These are phyloP conservation scores for Raffaelea deltoideospora DNA, from an alignment of 2,329 filamentous ascomycete genomes.

Conservation along the genomic window DNA sequence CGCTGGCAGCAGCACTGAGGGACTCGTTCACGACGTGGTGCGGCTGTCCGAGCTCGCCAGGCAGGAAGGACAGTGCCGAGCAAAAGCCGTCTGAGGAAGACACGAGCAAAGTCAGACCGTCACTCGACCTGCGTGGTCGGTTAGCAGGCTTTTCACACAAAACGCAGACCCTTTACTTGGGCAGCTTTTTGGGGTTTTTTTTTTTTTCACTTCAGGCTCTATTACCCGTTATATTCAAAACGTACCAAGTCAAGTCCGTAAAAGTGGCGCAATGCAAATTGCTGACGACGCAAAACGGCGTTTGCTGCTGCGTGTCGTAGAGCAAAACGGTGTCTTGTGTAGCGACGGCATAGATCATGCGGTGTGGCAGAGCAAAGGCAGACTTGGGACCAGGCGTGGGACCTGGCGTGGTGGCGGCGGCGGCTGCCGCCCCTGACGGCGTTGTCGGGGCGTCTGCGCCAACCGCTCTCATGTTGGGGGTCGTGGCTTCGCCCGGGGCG, in stretches of 20 bases:
- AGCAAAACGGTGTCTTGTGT: slow-evolving; percentile 90
- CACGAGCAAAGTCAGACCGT: slow-evolving; percentile 24
- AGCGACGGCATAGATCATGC: slow-evolving; percentile 91
- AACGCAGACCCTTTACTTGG: too few relatives aligned
- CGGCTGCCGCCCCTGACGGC: slow-evolving; percentile 29
- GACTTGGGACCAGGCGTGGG: slow-evolving; percentile 52
- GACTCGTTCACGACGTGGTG: slow-evolving; percentile 63
- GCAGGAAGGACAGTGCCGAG: slow-evolving; percentile 70
- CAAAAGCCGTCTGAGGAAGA: slow-evolving; percentile 94
- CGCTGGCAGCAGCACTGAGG: too few relatives aligned
- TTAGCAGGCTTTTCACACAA: too few relatives aligned
- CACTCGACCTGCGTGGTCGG: slow-evolving; percentile 26
- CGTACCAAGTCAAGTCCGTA: slow-evolving; percentile 87
- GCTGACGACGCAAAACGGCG: slow-evolving; percentile 85
- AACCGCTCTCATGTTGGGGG: too few relatives aligned
- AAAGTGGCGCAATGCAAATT: slow-evolving; percentile 97
- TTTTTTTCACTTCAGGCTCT: too few relatives aligned
- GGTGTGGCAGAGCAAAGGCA: slow-evolving; percentile 75
- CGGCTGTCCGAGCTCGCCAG: slow-evolving; percentile 70
- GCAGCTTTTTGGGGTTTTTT: too few relatives aligned
- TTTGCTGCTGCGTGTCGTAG: slow-evolving; percentile 95
- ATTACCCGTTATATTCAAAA: slow-evolving; percentile 9
- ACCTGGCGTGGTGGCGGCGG: neutral
- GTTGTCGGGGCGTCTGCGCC: too few relatives aligned
- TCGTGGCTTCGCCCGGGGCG: too few relatives aligned